A percentile compares a stretch with the other conserved stretches of the same genome.
These are phyloP conservation scores for Fallopia convolvulus DNA, from an alignment of 148 eudicot genomes.

Conservation along the genomic window DNA sequence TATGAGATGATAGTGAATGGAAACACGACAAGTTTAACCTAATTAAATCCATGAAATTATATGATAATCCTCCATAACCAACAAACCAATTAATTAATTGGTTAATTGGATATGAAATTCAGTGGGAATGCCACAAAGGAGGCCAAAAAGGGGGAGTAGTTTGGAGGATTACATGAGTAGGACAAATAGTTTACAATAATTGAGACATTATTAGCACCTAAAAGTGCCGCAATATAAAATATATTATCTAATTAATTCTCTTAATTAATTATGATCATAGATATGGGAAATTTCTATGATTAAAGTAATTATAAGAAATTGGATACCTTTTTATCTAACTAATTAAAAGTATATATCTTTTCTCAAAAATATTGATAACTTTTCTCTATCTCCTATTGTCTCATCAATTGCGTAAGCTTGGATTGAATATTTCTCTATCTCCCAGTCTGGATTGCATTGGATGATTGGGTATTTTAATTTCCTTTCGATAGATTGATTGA, in stretches of 20 bases:
- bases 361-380: neutral
- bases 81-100: neutral
- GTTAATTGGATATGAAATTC: neutral
- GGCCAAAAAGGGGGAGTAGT: neutral
- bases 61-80: neutral
- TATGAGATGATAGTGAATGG: neutral
- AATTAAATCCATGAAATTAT: constrained; percentile 1
- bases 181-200: neutral
- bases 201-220: constrained; percentile 5
- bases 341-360: neutral
- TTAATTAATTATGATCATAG: neutral
- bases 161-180: neutral
- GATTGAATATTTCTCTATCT: no score
- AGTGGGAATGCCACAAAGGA: neutral
- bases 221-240: neutral
- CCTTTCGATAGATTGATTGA: neutral
- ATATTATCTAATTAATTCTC: neutral
- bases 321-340: neutral
- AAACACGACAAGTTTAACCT: constrained; percentile 1
- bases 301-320: neutral
- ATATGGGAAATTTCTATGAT: neutral
- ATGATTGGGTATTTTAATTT: neutral
- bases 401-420: no score
- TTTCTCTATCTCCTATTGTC: no score
- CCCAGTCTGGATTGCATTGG: neutral